Evolutionary conservation across 2,329 filamentous ascomycete genomes (phyloP).

Genomic region (Neopestalotiopsis sp.): DNA sequence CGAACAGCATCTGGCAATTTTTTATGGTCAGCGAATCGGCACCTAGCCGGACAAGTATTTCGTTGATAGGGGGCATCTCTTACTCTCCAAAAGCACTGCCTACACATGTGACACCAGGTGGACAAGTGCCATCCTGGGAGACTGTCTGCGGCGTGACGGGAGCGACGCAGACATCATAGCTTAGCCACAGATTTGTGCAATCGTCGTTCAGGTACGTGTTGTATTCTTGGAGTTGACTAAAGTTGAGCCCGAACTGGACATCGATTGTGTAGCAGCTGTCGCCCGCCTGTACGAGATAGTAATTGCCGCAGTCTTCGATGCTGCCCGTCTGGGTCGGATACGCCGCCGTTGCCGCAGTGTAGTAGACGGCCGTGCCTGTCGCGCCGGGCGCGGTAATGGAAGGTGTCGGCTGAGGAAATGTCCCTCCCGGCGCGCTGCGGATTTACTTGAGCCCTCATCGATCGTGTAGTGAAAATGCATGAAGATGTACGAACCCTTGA

Average conservation of each 20-base stretch:
- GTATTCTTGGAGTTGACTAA: constrained; percentile 20
- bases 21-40: too few species aligned
- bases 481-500: constrained; percentile 11
- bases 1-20: neutral
- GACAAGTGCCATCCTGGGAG: neutral
- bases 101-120: neutral
- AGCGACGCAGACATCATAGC: constrained; percentile 11
- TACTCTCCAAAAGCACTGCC: constrained; percentile 3
- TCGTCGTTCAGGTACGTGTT: constrained; percentile 21
- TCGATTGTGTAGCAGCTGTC: constrained; percentile 22
- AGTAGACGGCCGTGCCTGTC: constrained; percentile 22
- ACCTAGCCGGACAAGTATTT: too few species aligned
- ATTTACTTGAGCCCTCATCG: neutral
- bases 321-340: constrained; percentile 24
- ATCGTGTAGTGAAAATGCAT: neutral
- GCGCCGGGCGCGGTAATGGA: constrained; percentile 20
- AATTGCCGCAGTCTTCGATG: constrained; percentile 25
- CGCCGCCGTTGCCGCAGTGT: constrained; percentile 26
- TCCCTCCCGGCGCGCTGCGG: neutral
- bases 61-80: too few species aligned
- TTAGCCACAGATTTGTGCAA: neutral
- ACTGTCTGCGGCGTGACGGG: neutral
- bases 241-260: constrained; percentile 17
- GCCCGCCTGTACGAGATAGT: constrained; percentile 25
- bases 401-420: neutral